Conservation (phyloP, 805 yeast genomes). For the Suhomyces sp. region DNA sequence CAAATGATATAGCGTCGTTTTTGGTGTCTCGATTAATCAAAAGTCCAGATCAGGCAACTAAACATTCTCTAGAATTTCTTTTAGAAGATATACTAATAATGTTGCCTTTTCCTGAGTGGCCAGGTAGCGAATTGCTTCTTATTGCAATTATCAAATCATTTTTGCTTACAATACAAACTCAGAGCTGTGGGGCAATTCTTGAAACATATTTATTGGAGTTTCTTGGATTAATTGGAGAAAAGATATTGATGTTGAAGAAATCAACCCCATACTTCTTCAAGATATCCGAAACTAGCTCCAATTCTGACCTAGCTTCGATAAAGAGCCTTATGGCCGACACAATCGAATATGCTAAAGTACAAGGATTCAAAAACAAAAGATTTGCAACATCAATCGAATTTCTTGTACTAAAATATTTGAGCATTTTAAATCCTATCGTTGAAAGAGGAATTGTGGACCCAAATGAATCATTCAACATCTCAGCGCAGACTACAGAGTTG, state of each 20-base stretch:
- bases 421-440: conserved; percentile 4
- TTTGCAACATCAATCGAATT: conserved; percentile 13
- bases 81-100: conserved; percentile 56
- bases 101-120: conserved; percentile 58
- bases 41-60: conserved; percentile 28
- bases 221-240: conserved; percentile 60
- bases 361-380: conserved; percentile 10
- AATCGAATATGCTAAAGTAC: conserved; percentile 16
- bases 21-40: conserved; percentile 17
- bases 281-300: conserved; percentile 9
- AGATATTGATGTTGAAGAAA: conserved; percentile 39
- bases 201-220: conserved; percentile 59
- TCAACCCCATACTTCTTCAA: conserved; percentile 5
- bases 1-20: conserved; percentile 28
- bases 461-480: too few relatives aligned
- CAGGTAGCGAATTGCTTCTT: conserved; percentile 55
- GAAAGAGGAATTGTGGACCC: too few relatives aligned
- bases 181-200: conserved; percentile 36
- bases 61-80: conserved; percentile 49
- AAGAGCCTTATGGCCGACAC: conserved; percentile 10
- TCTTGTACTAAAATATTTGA: conserved; percentile 14
- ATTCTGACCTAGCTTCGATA: conserved; percentile 5
- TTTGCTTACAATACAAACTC: conserved; percentile 38
- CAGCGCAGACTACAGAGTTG: too few relatives aligned
- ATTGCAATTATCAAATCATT: conserved; percentile 45